A percentile compares a stretch with the other conserved stretches of the same genome.
phyloP scores from a whole-genome alignment of 352 stramenopile genomes.

The Elongisporangium anandrum region DNA sequence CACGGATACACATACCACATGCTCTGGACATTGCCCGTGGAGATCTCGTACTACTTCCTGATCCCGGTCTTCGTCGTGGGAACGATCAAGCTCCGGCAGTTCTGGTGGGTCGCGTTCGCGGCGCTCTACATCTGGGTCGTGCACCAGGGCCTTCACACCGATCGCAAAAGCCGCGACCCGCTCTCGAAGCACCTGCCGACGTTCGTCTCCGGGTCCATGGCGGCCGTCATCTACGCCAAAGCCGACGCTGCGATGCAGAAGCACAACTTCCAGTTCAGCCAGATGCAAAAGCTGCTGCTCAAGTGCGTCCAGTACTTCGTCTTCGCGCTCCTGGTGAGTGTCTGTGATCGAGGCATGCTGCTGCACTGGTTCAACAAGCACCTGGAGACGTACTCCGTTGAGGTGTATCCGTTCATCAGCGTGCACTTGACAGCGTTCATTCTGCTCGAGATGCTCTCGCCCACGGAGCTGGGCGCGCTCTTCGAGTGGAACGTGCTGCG shows the following conservation, averaged over 20 bases:
- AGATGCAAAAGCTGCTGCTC: conserved; percentile 6
- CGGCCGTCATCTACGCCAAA: conserved; percentile 19
- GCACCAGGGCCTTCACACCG: conserved; percentile 17
- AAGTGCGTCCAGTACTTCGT: conserved; percentile 10
- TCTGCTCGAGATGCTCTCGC: conserved; percentile 31
- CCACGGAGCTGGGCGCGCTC: conserved; percentile 14
- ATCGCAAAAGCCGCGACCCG: conserved; percentile 12
- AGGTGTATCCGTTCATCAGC: conserved; percentile 15
- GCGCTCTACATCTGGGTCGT: conserved; percentile 13
- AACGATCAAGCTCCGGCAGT: conserved; percentile 5
- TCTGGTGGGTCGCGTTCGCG: conserved; percentile 6
- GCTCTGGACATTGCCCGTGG: conserved; percentile 54
- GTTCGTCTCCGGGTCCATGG: conserved; percentile 28
- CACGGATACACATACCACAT: conserved; percentile 28
- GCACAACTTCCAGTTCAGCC: conserved; percentile 6
- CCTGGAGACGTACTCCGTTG: conserved; percentile 7
- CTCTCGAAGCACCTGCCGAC: conserved; percentile 27
- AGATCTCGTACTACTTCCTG: conserved; percentile 39
- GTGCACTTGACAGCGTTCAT: conserved; percentile 16
- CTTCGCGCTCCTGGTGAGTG: conserved; percentile 18
- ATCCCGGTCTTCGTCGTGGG: conserved; percentile 23
- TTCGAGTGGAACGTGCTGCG: conserved; percentile 30
- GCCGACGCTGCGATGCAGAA: conserved; percentile 9
- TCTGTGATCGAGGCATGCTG: conserved; percentile 13
- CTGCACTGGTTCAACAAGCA: conserved; percentile 25